These are phyloP conservation scores for Aspergillus melleus DNA, from an alignment of 2,329 filamentous ascomycete species.

Conservation along the genomic window DNA sequence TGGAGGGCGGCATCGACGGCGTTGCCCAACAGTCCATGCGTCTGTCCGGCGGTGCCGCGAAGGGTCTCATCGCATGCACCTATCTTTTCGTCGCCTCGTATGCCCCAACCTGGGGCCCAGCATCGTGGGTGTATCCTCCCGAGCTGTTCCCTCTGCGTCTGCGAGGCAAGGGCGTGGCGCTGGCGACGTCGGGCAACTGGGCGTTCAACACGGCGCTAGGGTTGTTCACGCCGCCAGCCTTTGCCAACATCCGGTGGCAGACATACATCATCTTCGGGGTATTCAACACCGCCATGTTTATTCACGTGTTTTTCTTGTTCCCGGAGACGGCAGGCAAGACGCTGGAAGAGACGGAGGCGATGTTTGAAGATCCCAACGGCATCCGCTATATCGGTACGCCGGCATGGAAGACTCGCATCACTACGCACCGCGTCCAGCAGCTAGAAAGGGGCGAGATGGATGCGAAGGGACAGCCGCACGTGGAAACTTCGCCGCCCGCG, in stretches of 20 bases:
- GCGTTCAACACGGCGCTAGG: conserved; percentile 51
- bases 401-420: conserved; percentile 42
- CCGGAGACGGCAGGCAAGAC: conserved; percentile 71
- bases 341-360: conserved; percentile 72
- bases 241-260: conserved; percentile 52
- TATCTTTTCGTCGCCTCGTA: conserved; percentile 64
- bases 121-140: conserved; percentile 58
- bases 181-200: conserved; percentile 62
- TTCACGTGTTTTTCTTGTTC: conserved; percentile 66
- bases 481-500: background rate
- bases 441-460: conserved; percentile 24
- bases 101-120: conserved; percentile 62
- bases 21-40: conserved; percentile 40
- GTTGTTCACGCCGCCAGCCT: conserved; percentile 53
- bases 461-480: conserved; percentile 6
- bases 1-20: conserved; percentile 41
- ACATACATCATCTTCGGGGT: conserved; percentile 71
- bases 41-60: conserved; percentile 49
- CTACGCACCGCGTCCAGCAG: conserved; percentile 13
- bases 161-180: conserved; percentile 60
- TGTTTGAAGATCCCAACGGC: conserved; percentile 54
- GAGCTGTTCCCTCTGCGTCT: conserved; percentile 53
- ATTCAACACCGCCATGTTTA: conserved; percentile 64
- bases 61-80: conserved; percentile 67
- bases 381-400: conserved; percentile 29